Evolutionary conservation across 257 asterid species (phyloP), one percentile per base, ranked within the genome.

Genomic region (Mitragyna speciosa): DNA sequence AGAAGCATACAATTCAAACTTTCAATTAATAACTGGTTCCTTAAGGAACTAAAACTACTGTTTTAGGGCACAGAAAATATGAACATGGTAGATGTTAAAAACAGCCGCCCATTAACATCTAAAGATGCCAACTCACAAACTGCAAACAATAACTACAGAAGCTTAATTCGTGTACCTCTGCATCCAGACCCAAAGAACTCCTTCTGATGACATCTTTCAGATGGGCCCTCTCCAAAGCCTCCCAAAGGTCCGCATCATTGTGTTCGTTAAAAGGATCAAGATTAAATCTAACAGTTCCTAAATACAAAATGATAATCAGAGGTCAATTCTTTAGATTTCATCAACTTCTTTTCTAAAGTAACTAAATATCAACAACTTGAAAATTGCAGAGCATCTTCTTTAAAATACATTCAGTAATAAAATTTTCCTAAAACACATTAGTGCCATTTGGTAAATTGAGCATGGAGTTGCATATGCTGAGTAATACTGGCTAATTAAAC

Each of bases 171-270:
- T 64, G 52, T 88, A 95, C 99, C 99, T 93, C 97, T 0, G 97
- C 88, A 67, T 96, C 97, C 28, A 96, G 90, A 31, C 99, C 99
- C 85, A 91, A 83, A 59, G 94, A 70, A 72, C 85, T 91, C 88
- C 99, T 89, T 84, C 97, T 84, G 80, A 96, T 91, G 84, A 86
- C 99, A 79, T 93, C 99, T 82, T 93, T 93, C 54, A 96, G 74
- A 81, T 95, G 97, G n/a, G 98, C 99, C 84, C 99, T 89, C 84
- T 93, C 99, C 83, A 95, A 87, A 79, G 99, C 91, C 87, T 96
- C 99, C 99, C 99, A 96, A 36, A 96, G 85, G 81, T 95, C 99
- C 87, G 97, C 97, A 84, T 96, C 99, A 71, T 89, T 92, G 91
- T 96, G 98, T 85, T 96, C 99, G 65, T 79, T 88, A 87, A 95